Evolutionary conservation across 495 filamentous ascomycete genomes (phyloP).

Genomic region (Tetracladium setigerum): DNA sequence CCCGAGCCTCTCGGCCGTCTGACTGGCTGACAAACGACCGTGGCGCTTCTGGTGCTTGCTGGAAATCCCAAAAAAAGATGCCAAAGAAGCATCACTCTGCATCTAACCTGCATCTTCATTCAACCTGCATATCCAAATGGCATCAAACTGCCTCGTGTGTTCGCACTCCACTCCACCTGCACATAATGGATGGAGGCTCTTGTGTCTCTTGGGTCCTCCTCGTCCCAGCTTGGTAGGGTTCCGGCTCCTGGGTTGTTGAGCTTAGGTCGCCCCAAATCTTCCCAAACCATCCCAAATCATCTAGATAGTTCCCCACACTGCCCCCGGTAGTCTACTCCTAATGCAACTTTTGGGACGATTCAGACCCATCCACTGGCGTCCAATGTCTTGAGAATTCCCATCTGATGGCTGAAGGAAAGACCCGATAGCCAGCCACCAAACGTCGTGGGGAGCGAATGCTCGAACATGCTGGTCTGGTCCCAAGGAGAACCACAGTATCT

Average conservation of each 20-base stretch:
- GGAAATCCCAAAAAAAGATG: not conserved
- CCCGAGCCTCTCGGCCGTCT: not conserved
- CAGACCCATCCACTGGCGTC: conserved; percentile 1
- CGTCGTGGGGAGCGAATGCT: not conserved
- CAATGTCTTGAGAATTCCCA: not conserved
- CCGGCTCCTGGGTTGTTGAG: conserved; percentile 12
- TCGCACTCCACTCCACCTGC: too few species aligned
- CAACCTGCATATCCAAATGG: too few species aligned
- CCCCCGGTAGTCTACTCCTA: not conserved
- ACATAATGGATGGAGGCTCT: too few species aligned
- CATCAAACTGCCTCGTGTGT: too few species aligned
- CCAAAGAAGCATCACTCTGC: not conserved
- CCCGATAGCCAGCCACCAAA: conserved; percentile 17
- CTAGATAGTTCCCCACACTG: conserved; percentile 12
- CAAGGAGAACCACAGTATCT: not conserved
- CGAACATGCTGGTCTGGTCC: conserved; percentile 1
- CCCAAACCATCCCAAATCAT: not conserved
- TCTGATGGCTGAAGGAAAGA: conserved; percentile 16
- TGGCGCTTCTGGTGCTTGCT: conserved; percentile 12
- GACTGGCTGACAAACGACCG: conserved; percentile 1
- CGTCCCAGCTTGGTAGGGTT: conserved; percentile 19
- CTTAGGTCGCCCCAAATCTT: conserved; percentile 1
- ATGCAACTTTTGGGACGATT: too few species aligned
- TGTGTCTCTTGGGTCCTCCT: not conserved
- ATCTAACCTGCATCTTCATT: too few species aligned